Evolutionary conservation across 176 grass and related monocot species (phyloP).

Genomic region (Puccinellia tenuiflora): DNA sequence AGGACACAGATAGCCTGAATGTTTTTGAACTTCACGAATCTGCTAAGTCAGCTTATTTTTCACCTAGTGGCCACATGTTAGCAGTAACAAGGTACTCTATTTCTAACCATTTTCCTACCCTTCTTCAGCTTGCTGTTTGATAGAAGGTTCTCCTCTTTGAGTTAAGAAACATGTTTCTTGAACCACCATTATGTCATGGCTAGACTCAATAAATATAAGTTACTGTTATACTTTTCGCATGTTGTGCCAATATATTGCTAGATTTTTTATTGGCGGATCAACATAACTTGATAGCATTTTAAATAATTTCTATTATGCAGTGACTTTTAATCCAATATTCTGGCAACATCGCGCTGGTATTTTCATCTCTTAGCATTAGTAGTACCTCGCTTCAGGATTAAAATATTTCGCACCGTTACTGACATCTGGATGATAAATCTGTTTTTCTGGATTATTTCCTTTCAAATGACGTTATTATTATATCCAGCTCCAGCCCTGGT

Average conservation of each 20-base stretch:
- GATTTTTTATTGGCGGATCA: neutral
- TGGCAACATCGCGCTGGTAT: neutral
- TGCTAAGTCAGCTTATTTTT: constrained; percentile 63
- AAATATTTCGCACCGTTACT: neutral
- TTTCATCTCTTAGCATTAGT: neutral
- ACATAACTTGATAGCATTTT: neutral
- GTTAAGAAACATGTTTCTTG: no score
- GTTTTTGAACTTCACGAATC: no score
- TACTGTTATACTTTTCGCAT: no score
- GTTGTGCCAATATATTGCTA: neutral
- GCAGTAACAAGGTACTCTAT: constrained; percentile 50
- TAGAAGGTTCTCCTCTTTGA: no score
- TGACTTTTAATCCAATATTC: neutral
- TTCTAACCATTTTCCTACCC: neutral
- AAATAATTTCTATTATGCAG: neutral
- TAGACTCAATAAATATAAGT: no score
- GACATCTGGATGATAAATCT: neutral
- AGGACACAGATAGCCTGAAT: no score
- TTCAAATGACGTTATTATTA: neutral
- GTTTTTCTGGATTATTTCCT: neutral
- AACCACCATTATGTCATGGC: no score
- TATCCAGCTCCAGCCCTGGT: constrained; percentile 41
- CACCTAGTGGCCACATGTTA: constrained; percentile 44
- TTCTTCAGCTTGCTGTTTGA: no score
- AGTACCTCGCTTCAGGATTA: neutral